Evolutionary conservation across 2,329 filamentous ascomycete genomes (phyloP).

Genomic region (Malbranchea zuffiana): DNA sequence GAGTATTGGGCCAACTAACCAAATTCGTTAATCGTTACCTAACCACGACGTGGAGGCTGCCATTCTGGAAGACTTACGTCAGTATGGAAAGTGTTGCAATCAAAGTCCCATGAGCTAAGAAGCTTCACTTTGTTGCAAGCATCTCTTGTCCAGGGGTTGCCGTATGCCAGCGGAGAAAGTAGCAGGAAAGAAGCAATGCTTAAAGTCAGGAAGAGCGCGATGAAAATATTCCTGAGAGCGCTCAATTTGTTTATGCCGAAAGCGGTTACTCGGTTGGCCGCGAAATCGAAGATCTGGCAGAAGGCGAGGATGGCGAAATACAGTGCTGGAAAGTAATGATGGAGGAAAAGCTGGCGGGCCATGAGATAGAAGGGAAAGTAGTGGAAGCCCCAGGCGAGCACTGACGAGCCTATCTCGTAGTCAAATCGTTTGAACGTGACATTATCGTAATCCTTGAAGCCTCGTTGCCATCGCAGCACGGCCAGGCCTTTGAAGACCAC

Average conservation of each 20-base stretch:
- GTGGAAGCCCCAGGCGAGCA: constrained; percentile 92
- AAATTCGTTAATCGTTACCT: constrained; percentile 9
- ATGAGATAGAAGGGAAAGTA: constrained; percentile 99
- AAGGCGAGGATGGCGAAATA: constrained; percentile 88
- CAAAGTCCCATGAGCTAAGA: constrained; percentile 87
- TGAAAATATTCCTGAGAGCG: constrained; percentile 61
- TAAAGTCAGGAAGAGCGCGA: constrained; percentile 61
- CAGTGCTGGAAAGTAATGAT: constrained; percentile 95
- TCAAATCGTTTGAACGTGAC: constrained; percentile 90
- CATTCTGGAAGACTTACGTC: constrained; percentile 55
- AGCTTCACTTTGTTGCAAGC: constrained; percentile 83
- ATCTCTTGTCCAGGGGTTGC: constrained; percentile 82
- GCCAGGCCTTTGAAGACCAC: constrained; percentile 76
- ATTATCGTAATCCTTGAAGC: constrained; percentile 73
- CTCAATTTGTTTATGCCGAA: constrained; percentile 60
- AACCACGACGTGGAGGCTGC: constrained; percentile 22
- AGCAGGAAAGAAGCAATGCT: constrained; percentile 67
- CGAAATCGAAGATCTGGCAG: constrained; percentile 80
- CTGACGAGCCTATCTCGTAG: constrained; percentile 83
- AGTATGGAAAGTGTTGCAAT: constrained; percentile 86
- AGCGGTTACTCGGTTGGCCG: constrained; percentile 59
- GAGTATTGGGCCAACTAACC: constrained; percentile 32
- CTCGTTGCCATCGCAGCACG: constrained; percentile 86
- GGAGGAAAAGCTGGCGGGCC: constrained; percentile 94
- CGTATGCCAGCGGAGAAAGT: constrained; percentile 84